Conservation (phyloP, 768 basidiomycete species). For the Phallus indusiatus region DNA sequence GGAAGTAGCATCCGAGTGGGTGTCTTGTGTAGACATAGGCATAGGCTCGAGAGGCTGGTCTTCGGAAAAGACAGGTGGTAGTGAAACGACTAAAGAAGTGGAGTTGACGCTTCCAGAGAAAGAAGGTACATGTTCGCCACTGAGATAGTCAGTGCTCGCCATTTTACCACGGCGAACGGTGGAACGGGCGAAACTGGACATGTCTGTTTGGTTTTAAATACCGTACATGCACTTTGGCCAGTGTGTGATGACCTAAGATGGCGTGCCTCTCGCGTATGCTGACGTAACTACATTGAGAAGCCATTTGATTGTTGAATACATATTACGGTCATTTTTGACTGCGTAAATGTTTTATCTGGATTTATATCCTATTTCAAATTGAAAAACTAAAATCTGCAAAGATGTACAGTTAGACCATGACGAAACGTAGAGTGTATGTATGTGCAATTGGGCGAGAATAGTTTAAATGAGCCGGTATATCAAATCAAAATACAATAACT, state of each 20-base stretch:
- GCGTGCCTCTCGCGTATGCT: background rate
- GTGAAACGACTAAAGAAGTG: background rate
- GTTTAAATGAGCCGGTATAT: too few species aligned
- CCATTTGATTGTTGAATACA: too few species aligned
- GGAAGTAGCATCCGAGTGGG: slow-evolving; percentile 14
- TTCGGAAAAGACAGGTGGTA: background rate
- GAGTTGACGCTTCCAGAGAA: background rate
- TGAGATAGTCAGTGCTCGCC: background rate
- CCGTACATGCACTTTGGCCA: background rate
- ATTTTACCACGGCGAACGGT: background rate
- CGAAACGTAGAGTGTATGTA: too few species aligned
- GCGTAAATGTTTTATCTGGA: too few species aligned
- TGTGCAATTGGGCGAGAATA: too few species aligned
- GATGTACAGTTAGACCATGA: too few species aligned
- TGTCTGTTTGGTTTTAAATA: too few species aligned
- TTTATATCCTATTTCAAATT: too few species aligned
- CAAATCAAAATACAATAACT: too few species aligned
- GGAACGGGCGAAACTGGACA: background rate
- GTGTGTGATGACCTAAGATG: background rate
- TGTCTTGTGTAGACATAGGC: background rate
- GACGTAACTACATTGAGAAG: background rate
- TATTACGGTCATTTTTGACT: too few species aligned
- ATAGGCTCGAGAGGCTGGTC: background rate
- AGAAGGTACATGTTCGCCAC: background rate
- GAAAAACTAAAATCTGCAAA: too few species aligned